A percentile compares a stretch with the other conserved stretches of the same genome.
Evolutionary conservation across 192 early-diverging fungal genomes (phyloP).

Genomic region (Coemansia sp.): DNA sequence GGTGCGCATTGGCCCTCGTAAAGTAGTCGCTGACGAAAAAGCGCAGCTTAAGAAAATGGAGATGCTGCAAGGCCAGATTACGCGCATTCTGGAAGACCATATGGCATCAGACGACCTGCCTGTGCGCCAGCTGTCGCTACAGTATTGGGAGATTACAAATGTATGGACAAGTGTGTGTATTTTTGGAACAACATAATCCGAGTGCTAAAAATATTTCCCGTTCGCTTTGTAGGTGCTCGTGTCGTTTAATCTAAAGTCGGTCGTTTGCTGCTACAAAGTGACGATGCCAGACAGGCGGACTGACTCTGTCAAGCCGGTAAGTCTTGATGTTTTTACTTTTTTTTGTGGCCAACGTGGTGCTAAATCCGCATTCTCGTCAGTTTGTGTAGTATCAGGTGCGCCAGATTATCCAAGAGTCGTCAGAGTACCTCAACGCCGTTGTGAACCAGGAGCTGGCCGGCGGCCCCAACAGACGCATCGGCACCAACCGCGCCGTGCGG

Average conservation of each 20-base stretch:
- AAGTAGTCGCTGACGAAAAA: constrained; percentile 24
- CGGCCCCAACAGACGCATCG: constrained; percentile 14
- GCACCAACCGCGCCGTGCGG: constrained; percentile 19
- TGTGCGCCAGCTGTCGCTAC: constrained; percentile 43
- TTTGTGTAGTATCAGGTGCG: constrained; percentile 39
- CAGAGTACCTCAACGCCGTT: constrained; percentile 40
- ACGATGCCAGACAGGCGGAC: constrained; percentile 15
- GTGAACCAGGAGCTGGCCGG: constrained; percentile 43
- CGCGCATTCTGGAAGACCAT: constrained; percentile 48
- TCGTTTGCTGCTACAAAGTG: constrained; percentile 45
- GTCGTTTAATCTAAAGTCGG: constrained; percentile 41
- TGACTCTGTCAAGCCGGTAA: constrained; percentile 23
- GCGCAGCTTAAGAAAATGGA: constrained; percentile 27
- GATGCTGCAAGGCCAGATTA: constrained; percentile 32
- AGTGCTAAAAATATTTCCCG: background rate
- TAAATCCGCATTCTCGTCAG: background rate
- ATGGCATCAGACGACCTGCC: constrained; percentile 33
- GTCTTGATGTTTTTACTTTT: background rate
- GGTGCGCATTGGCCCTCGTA: constrained; percentile 23
- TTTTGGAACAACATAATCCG: background rate
- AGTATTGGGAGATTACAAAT: constrained; percentile 52
- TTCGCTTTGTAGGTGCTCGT: constrained; percentile 33
- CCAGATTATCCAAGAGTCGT: constrained; percentile 38
- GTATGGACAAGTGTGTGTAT: background rate
- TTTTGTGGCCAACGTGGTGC: no score